A percentile compares a stretch with the other conserved stretches of the same genome.
phyloP scores from a whole-genome alignment of 176 grass and related monocot genomes.

The Oryza australiensis region DNA sequence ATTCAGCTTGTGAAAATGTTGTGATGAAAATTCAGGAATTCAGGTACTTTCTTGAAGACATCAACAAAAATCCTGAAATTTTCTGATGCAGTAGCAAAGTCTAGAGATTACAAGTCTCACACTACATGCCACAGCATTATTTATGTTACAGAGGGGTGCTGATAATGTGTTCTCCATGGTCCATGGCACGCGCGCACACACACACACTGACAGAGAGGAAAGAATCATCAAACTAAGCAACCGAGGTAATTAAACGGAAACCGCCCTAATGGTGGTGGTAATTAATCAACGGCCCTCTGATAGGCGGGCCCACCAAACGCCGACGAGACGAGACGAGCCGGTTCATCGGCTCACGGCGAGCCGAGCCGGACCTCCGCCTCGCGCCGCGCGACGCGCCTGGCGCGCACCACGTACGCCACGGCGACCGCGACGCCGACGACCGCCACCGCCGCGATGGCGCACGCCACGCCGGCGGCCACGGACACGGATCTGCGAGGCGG shows the following conservation, averaged over 20 bases:
- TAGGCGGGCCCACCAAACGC: not conserved
- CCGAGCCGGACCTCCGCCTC: slow-evolving; percentile 36
- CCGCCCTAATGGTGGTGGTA: slow-evolving; percentile 22
- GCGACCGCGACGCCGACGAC: slow-evolving; percentile 37
- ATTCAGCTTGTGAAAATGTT: not conserved
- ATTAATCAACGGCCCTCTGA: not conserved
- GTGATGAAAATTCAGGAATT: too few relatives aligned
- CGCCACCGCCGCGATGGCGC: slow-evolving; percentile 50
- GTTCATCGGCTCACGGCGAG: slow-evolving; percentile 6
- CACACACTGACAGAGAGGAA: not conserved
- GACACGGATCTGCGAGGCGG: slow-evolving; percentile 44
- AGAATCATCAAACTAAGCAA: slow-evolving; percentile 28
- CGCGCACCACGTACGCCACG: slow-evolving; percentile 53
- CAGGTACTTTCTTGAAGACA: not conserved
- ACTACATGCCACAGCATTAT: slow-evolving; percentile 34
- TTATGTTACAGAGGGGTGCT: slow-evolving; percentile 40
- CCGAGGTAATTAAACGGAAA: not conserved
- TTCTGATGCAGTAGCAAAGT: not conserved
- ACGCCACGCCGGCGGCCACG: slow-evolving; percentile 47
- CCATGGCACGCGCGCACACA: not conserved
- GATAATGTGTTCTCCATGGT: not conserved
- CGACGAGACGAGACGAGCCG: not conserved
- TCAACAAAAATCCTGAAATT: not conserved
- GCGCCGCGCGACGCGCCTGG: slow-evolving; percentile 38
- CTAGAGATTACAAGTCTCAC: slow-evolving; percentile 17